Conservation (phyloP, 1,284 basidiomycete species). For the Fomitopsis betulina region DNA sequence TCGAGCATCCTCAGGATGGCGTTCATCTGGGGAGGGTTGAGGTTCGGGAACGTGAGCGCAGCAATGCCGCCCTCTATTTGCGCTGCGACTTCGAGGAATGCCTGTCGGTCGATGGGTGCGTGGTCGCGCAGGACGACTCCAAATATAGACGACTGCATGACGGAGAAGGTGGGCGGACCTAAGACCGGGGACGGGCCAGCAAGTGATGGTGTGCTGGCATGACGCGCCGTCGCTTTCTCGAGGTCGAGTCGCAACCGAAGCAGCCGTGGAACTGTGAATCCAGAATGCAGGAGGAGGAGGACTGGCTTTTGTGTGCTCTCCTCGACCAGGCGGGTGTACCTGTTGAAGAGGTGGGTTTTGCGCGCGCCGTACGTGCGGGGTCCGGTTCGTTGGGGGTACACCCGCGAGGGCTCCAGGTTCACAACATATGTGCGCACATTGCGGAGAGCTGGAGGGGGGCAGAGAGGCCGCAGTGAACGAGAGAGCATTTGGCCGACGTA, state of each 20-base stretch:
- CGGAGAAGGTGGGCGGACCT: slow-evolving; percentile 45
- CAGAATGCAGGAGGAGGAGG: slow-evolving; percentile 66
- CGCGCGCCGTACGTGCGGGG: slow-evolving; percentile 66
- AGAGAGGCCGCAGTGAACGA: slow-evolving; percentile 10
- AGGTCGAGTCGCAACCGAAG: slow-evolving; percentile 65
- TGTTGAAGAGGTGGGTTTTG: slow-evolving; percentile 72
- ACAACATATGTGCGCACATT: slow-evolving; percentile 38
- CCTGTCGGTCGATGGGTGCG: slow-evolving; percentile 42
- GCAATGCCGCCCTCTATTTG: slow-evolving; percentile 58
- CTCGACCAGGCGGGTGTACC: slow-evolving; percentile 63
- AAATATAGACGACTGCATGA: slow-evolving; percentile 68
- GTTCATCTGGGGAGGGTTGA: slow-evolving; percentile 68
- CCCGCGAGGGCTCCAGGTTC: slow-evolving; percentile 49
- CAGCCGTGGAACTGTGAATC: slow-evolving; percentile 61
- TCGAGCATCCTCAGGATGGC: slow-evolving; percentile 66
- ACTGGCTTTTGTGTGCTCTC: slow-evolving; percentile 50
- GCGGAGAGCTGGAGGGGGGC: slow-evolving; percentile 9
- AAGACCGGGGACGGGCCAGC: slow-evolving; percentile 30
- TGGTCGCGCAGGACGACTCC: slow-evolving; percentile 66
- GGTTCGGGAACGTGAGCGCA: slow-evolving; percentile 58
- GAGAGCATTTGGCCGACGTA: slow-evolving; percentile 6
- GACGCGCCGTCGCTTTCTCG: slow-evolving; percentile 41
- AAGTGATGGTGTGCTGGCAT: slow-evolving; percentile 38
- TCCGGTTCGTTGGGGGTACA: slow-evolving; percentile 45
- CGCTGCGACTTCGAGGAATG: slow-evolving; percentile 47